Evolutionary conservation across 345 rosid species (phyloP).

Genomic region (Rhizophora mangle): DNA sequence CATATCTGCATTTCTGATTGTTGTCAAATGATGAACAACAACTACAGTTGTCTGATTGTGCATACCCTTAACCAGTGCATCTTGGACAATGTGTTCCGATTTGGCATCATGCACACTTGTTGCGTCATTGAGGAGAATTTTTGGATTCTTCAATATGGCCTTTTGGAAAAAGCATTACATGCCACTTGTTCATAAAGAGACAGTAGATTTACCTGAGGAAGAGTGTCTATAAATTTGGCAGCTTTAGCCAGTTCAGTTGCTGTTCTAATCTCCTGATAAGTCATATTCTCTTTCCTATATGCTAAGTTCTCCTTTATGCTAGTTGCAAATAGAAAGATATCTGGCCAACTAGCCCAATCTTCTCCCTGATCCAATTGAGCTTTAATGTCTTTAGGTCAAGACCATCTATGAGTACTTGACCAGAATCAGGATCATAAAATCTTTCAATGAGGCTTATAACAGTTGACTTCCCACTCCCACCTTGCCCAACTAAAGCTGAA

Average conservation of each 20-base stretch:
- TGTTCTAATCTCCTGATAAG: constrained; percentile 46
- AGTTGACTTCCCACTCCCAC: constrained; percentile 80
- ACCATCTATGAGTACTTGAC: constrained; percentile 60
- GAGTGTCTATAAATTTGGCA: constrained; percentile 53
- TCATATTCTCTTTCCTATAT: constrained; percentile 59
- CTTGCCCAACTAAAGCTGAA: constrained; percentile 65
- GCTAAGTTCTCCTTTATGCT: constrained; percentile 56
- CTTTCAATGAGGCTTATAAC: constrained; percentile 66
- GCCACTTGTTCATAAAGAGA: not conserved
- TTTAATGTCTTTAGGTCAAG: constrained; percentile 48
- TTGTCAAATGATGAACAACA: too few relatives aligned
- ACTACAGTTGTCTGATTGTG: too few relatives aligned
- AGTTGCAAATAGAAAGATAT: constrained; percentile 59
- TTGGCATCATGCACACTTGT: too few relatives aligned
- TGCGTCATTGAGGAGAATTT: too few relatives aligned
- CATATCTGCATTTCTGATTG: too few relatives aligned
- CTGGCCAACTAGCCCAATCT: constrained; percentile 66
- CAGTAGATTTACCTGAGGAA: constrained; percentile 43
- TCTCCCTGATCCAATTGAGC: constrained; percentile 54
- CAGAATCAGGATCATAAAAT: constrained; percentile 69
- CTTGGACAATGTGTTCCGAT: too few relatives aligned
- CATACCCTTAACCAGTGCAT: too few relatives aligned
- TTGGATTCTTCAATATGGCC: too few relatives aligned
- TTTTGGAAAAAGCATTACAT: not conserved
- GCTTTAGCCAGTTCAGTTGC: constrained; percentile 65